A percentile compares a stretch with the other conserved stretches of the same genome.
Conservation (phyloP, 75 land plant species). For the Pinus albicaulis region DNA sequence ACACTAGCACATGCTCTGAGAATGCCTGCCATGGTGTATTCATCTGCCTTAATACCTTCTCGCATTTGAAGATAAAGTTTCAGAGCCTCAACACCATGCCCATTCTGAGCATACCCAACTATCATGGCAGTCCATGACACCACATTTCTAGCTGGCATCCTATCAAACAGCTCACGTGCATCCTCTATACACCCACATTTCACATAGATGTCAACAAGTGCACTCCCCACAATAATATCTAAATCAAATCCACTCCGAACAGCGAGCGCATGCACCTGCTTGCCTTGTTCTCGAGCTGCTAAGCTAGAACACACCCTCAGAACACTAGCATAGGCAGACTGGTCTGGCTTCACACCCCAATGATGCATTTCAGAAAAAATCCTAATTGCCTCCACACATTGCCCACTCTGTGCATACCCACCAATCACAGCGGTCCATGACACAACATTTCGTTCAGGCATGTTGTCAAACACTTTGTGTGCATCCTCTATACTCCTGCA, state of each 20-base stretch:
- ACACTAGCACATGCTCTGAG: constrained; percentile 26
- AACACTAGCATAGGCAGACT: constrained; percentile 43
- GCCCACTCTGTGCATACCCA: constrained; percentile 49
- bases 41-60: constrained; percentile 18
- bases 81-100: constrained; percentile 10
- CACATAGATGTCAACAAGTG: constrained; percentile 11
- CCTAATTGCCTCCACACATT: constrained; percentile 22
- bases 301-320: constrained; percentile 14
- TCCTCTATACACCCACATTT: constrained; percentile 9
- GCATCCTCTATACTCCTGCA: constrained; percentile 28
- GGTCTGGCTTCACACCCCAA: constrained; percentile 37
- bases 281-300: not conserved
- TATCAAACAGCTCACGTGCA: constrained; percentile 11
- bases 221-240: constrained; percentile 12
- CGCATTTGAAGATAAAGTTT: constrained; percentile 17
- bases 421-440: constrained; percentile 60
- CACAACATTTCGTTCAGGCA: constrained; percentile 18
- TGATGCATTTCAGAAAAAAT: constrained; percentile 31
- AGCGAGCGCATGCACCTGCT: constrained; percentile 9
- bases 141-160: constrained; percentile 8
- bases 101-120: constrained; percentile 12
- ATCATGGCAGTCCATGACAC: constrained; percentile 20
- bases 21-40: constrained; percentile 18
- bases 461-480: constrained; percentile 30
- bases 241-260: constrained; percentile 10